phyloP scores from a whole-genome alignment of 805 yeast genomes.

The Pichia cephalocereana region DNA sequence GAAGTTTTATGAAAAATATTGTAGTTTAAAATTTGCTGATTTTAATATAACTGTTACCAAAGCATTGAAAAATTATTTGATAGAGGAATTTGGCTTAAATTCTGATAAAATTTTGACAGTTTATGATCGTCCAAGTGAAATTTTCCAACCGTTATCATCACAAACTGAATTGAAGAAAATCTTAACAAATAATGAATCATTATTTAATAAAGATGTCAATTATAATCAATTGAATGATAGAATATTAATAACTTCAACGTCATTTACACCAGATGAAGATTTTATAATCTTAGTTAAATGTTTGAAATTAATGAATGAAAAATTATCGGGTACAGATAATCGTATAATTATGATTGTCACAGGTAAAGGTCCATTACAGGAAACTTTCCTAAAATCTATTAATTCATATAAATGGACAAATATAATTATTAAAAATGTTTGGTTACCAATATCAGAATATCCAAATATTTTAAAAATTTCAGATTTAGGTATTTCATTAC shows the following conservation, averaged over 20 bases:
- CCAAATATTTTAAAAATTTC: constrained; percentile 68
- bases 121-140: constrained; percentile 78
- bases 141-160: constrained; percentile 45
- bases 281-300: constrained; percentile 62
- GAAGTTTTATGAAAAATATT: constrained; percentile 49
- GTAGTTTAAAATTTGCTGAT: constrained; percentile 55
- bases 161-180: constrained; percentile 22
- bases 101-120: constrained; percentile 47
- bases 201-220: constrained; percentile 20
- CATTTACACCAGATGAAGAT: constrained; percentile 95
- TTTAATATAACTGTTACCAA: constrained; percentile 75
- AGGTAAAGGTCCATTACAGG: constrained; percentile 86
- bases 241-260: constrained; percentile 78
- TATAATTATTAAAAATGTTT: constrained; percentile 52
- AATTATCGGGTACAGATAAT: constrained; percentile 25
- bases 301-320: constrained; percentile 46
- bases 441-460: constrained; percentile 76
- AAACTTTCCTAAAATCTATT: constrained; percentile 28
- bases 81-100: constrained; percentile 43
- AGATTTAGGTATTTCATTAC: constrained; percentile 84
- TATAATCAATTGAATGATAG: constrained; percentile 33
- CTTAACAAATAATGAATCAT: constrained; percentile 25
- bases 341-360: constrained; percentile 71
- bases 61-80: constrained; percentile 56
- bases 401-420: constrained; percentile 28